Evolutionary conservation across 441 rosid genomes (phyloP).

Genomic region (Gossypium aridum): DNA sequence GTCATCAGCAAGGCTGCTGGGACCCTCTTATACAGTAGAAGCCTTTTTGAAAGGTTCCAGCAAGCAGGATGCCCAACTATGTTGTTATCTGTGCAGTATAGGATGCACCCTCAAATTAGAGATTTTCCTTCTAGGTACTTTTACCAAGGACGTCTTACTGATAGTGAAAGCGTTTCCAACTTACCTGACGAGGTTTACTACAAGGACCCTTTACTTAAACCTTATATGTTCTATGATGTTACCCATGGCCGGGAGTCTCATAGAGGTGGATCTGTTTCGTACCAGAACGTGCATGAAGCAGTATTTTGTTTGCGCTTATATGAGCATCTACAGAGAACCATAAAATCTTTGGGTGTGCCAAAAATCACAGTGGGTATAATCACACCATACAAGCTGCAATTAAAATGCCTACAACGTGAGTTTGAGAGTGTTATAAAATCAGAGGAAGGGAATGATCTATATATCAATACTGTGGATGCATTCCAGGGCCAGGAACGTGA

Average conservation of each 20-base stretch:
- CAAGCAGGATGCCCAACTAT: slow-evolving; percentile 96
- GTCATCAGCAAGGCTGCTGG: slow-evolving; percentile 99
- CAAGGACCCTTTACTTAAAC: slow-evolving; percentile 82
- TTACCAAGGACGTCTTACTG: slow-evolving; percentile 95
- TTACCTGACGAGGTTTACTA: slow-evolving; percentile 86
- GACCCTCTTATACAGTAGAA: slow-evolving; percentile 85
- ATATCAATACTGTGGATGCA: slow-evolving; percentile 97
- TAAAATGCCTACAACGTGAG: slow-evolving; percentile 90
- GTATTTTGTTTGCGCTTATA: slow-evolving; percentile 83
- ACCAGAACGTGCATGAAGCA: slow-evolving; percentile 93
- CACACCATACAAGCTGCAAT: slow-evolving; percentile 94
- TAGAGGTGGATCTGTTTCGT: slow-evolving; percentile 94
- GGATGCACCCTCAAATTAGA: slow-evolving; percentile 97
- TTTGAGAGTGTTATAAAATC: slow-evolving; percentile 71
- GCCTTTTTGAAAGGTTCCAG: slow-evolving; percentile 98
- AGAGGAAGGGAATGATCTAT: slow-evolving; percentile 89
- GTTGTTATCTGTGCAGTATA: slow-evolving; percentile 89
- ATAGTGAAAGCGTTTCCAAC: slow-evolving; percentile 75
- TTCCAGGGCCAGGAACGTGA: slow-evolving; percentile 99
- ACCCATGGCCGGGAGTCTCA: slow-evolving; percentile 97
- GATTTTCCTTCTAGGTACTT: slow-evolving; percentile 95
- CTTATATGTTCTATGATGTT: slow-evolving; percentile 78
- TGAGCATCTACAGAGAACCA: slow-evolving; percentile 79
- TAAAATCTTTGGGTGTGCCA: slow-evolving; percentile 59
- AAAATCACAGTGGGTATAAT: slow-evolving; percentile 88